Evolutionary conservation across 2,329 filamentous ascomycete genomes (phyloP).

Genomic region (Periconia digitata): DNA sequence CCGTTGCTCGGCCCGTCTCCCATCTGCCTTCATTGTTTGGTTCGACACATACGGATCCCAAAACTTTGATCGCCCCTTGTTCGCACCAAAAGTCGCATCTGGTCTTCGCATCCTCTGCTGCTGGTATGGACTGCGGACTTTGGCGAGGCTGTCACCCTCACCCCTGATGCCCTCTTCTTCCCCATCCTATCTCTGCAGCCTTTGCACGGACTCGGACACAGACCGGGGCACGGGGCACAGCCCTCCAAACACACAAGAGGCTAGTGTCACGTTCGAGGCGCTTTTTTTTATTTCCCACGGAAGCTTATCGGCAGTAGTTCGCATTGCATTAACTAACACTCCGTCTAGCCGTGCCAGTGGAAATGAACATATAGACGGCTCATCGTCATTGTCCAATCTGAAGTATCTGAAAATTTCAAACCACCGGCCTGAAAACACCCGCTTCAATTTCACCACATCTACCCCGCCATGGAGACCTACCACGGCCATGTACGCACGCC

Average conservation of each 20-base stretch:
- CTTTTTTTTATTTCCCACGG: neutral
- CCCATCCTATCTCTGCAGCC: constrained; percentile 1
- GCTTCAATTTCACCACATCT: neutral
- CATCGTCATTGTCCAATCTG: neutral
- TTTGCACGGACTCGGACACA: constrained; percentile 1
- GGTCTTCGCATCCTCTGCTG: neutral
- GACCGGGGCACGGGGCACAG: neutral
- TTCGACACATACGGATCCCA: neutral
- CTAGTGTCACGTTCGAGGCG: neutral
- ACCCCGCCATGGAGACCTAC: constrained; percentile 85
- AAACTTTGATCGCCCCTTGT: neutral
- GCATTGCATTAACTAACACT: constrained; percentile 2
- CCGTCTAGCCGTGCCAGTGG: constrained; percentile 3
- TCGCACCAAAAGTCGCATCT: neutral
- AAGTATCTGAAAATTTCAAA: neutral
- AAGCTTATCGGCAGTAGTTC: neutral
- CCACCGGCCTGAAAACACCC: neutral
- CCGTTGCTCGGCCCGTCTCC: neutral
- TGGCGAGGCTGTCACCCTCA: constrained; percentile 1
- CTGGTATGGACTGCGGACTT: neutral
- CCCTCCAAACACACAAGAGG: neutral
- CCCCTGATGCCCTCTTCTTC: neutral
- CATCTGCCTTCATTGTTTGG: neutral
- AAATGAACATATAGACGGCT: constrained; percentile 9
- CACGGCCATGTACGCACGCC: constrained; percentile 94